Conservation (phyloP, 2,329 filamentous ascomycete genomes). For the Nothomitra cinnamomea region DNA sequence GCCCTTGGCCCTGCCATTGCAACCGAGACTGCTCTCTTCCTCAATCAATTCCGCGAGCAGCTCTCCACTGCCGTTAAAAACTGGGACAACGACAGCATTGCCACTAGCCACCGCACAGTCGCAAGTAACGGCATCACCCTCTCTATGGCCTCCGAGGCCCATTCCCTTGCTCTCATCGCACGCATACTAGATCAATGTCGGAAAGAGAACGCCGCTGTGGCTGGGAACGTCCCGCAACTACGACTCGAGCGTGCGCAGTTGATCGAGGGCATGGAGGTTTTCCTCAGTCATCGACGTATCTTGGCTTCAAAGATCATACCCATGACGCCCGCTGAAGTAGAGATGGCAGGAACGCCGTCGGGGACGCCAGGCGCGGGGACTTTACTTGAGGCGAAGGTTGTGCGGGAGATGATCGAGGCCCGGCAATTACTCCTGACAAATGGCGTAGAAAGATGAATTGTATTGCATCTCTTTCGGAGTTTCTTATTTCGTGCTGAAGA, state of each 20-base stretch:
- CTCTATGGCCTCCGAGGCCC: slow-evolving; percentile 56
- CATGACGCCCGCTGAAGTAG: slow-evolving; percentile 53
- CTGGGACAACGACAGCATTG: slow-evolving; percentile 14
- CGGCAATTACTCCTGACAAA: background rate
- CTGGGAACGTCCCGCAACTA: slow-evolving; percentile 42
- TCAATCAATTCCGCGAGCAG: slow-evolving; percentile 77
- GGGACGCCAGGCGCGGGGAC: background rate
- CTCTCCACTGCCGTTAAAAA: slow-evolving; percentile 62
- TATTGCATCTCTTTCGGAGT: no score
- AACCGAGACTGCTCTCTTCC: slow-evolving; percentile 67
- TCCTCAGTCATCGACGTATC: slow-evolving; percentile 50
- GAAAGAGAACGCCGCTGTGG: slow-evolving; percentile 43
- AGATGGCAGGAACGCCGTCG: slow-evolving; percentile 25
- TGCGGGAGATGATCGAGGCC: slow-evolving; percentile 48
- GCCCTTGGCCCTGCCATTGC: slow-evolving; percentile 68
- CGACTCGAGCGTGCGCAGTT: slow-evolving; percentile 58
- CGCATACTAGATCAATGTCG: slow-evolving; percentile 52
- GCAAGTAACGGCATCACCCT: slow-evolving; percentile 52
- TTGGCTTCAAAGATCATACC: slow-evolving; percentile 59
- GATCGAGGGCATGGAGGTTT: slow-evolving; percentile 70
- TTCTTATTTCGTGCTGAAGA: no score
- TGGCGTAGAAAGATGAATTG: background rate
- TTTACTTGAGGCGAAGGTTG: slow-evolving; percentile 54
- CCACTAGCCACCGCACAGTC: slow-evolving; percentile 16
- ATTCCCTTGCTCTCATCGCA: slow-evolving; percentile 60